Conservation (phyloP, 257 asterid genomes). For the Scutellaria barbata region DNA sequence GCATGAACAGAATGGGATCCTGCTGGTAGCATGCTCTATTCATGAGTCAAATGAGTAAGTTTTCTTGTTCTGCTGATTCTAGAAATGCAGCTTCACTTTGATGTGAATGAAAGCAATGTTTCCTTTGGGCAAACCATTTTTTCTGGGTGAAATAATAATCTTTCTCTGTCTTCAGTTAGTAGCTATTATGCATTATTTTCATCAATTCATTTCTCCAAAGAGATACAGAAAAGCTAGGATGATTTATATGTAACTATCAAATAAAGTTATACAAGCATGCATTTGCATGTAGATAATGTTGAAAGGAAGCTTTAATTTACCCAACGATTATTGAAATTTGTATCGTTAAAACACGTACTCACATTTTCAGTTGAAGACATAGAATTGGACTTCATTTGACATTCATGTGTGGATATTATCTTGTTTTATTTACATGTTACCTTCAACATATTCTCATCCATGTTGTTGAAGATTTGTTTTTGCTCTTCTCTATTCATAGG, state of each 20-base stretch:
- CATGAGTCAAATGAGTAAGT: not conserved
- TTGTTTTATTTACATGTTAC: no score
- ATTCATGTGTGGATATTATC: not conserved
- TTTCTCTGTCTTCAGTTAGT: slow-evolving; percentile 17
- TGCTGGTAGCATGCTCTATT: not conserved
- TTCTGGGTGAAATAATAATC: not conserved
- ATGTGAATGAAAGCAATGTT: not conserved
- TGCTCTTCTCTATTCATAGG: no score
- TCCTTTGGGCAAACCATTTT: not conserved
- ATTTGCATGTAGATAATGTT: no score
- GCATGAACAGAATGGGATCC: slow-evolving; percentile 25
- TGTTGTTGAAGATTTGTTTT: no score
- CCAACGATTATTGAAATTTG: not conserved
- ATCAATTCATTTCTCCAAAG: not conserved
- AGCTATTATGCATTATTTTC: not conserved
- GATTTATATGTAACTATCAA: not conserved
- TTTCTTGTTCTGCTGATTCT: not conserved
- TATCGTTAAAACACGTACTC: not conserved
- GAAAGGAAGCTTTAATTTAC: not conserved
- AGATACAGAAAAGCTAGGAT: not conserved
- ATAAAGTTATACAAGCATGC: not conserved
- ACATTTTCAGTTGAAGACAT: not conserved
- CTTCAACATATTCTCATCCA: no score
- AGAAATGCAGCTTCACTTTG: not conserved
- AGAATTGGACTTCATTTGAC: not conserved